Base-by-base conservation (phyloP, 176 grass and related monocot genomes). In the Phoenix dactylifera region DNA sequence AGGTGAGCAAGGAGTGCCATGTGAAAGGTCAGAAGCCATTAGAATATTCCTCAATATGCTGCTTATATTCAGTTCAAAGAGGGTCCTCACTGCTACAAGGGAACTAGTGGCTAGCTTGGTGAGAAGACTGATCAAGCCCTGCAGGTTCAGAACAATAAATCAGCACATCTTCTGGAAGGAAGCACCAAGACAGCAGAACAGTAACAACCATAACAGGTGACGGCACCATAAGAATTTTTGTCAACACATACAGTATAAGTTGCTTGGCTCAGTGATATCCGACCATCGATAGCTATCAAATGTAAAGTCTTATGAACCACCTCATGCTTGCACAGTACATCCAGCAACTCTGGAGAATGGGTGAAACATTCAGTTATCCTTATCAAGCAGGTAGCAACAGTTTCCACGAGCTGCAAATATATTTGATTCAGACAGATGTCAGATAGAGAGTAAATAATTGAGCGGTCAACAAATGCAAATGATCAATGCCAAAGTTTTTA, bases 111-210 rank as follows among this genome's bases (percentile, higher is more conserved):
- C 87, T 35, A 98, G 73, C 78, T 88, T 83, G 39, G 84, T 84
- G 22, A 98, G 87, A 74, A 98, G 75, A 67, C 70, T 66, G 50
- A 98, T 74, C 75, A 98, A 72, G 53, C 71, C 80, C 93, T 98
- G 79, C 55, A 74, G 50, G 61, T 66, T 69, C n/a, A 78, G 54
- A 51, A 83, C 60, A 67, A 39, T 62, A 72, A 52, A 35, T 39
- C 69, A 59, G 72, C 68, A 23, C 44, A 35, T 35, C 32, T 1
- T 35, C 32, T 7, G 6, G 6, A 7, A 35, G 32, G 1, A 35
- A 35, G 32, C 32, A 35, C 32, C 7, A 35, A 35, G 32, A 35
- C 7, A 35, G 9, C 1, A 9, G 32, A 35, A 35, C 32, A 35
- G 32, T 9, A 35, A 35, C 32, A 10, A 9, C 6, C 32, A 35